Evolutionary conservation across 441 rosid species (phyloP), one percentile per base, ranked within the genome.

Genomic region (Croton setiger): DNA sequence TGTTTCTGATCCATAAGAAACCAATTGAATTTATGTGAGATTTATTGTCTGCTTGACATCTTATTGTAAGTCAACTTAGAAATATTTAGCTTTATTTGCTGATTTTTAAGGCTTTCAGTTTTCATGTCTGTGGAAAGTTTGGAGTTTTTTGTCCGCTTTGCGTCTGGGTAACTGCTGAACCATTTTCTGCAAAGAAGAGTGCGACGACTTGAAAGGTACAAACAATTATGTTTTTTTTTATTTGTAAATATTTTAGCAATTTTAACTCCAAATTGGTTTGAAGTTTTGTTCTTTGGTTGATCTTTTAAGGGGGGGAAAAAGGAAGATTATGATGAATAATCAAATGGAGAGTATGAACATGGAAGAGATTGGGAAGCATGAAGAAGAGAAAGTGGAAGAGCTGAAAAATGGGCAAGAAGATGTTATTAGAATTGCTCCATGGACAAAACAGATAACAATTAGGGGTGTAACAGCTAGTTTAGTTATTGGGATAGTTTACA

Each of bases 381-480:
- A 62, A 57, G 66, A 60, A 27, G 83, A 64, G 70, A 82, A 77
- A 15, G 5, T 51, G 60, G 81, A 77, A 74, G 81, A 67, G 74
- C 44, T 12, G 15, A 57, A n/a, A 31, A 74, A 66, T 17, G 85
- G 74, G 41, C 57, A 64, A 47, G 87, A 81, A 64, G 88, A 83
- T 6, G 39, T 75, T 17, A 78, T 69, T 67, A 86, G 88, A 63
- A 79, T 78, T 48, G 78, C 85, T 4, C 96, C 97, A 20, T 94
- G 98, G 98, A 87, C 75, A 69, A 76, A 78, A 60, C 97, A 94
- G 79, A 87, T 94, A 64, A 92, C 99, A 7, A 10, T 87, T 9
- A 79, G 99, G 69, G 86, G 97, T 17, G 47, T 94, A 20, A 37
- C 88, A 10, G 87, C 92, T 5, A 90, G 98, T 64, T 37, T 87